Percentiles rank a stretch among this genome's conserved stretches.
These are phyloP conservation scores for Termitomyces sp. DNA, from an alignment of 768 basidiomycete genomes.

Conservation along the genomic window DNA sequence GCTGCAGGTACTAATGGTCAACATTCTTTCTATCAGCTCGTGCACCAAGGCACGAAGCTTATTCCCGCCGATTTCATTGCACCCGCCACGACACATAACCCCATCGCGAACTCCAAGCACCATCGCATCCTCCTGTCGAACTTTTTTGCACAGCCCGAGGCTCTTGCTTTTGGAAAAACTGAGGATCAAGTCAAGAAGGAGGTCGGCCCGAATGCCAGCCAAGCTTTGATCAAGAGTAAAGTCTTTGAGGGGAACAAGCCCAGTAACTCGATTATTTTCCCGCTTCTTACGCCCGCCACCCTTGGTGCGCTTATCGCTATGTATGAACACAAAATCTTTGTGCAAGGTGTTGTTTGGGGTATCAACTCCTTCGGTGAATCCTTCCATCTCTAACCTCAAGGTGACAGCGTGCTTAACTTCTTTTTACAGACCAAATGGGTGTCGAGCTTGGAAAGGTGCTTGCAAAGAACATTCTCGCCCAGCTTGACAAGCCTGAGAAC, in stretches of 20 bases:
- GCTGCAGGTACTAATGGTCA: conserved; percentile 98
- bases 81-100: conserved; percentile 86
- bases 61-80: conserved; percentile 92
- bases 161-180: conserved; percentile 95
- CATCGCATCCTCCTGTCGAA: conserved; percentile 97
- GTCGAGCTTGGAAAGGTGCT: conserved; percentile 97
- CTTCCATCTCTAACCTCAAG: neutral
- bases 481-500: conserved; percentile 74
- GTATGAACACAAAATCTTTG: conserved; percentile 99
- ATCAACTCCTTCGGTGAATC: conserved; percentile 95
- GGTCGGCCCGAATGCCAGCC: conserved; percentile 62
- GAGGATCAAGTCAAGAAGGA: conserved; percentile 80
- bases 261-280: conserved; percentile 96
- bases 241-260: conserved; percentile 98
- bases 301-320: conserved; percentile 87
- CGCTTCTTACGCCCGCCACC: conserved; percentile 81
- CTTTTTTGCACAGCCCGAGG: conserved; percentile 98
- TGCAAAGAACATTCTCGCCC: conserved; percentile 91
- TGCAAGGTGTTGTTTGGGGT: conserved; percentile 95
- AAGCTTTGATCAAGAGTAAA: conserved; percentile 91
- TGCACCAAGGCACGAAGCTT: conserved; percentile 91
- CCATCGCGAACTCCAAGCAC: conserved; percentile 80
- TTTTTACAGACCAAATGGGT: conserved; percentile 87
- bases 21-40: conserved; percentile 98
- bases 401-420: neutral